Evolutionary conservation across 345 rosid species (phyloP), one percentile per base, ranked within the genome.

Genomic region (Ceriops decandra): DNA sequence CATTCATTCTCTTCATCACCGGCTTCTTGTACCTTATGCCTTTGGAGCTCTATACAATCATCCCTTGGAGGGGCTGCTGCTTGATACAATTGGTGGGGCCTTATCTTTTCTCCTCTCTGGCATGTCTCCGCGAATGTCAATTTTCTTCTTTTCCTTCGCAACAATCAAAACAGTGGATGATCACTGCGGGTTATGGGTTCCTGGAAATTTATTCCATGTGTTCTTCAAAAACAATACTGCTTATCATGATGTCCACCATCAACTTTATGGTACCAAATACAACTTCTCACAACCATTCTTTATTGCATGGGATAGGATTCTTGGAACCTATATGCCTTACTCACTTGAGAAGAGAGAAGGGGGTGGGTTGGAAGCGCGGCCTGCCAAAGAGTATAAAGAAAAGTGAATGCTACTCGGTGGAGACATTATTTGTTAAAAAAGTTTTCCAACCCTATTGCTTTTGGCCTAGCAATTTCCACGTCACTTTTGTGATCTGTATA

Each of bases 251-350:
- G 78, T 91, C 69, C 97, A 88, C 82, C 95, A 91, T 71, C 97
- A 91, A 76, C 87, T 87, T 2, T 85, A 88, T 62, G 97, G 97
- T 24, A 87, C 62, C 86, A 90, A 88, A 72, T 84, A 75, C 78
- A 88, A 90, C 81, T 90, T 88, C 78, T 87, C 97, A 7, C 97
- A 85, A 73, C 92, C 95, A 11, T 91, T 88, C 83, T 91, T 91
- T 24, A 81, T 85, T 51, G 71, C 81, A 81, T 88, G 97, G 97
- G 97, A 91, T 73, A 76, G 82, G 81, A 84, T 90, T 73, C 86
- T 90, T 0, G 92, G 97, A 49, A 90, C 97, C n/a, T 84, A 90
- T 33, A 90, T 90, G 97, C 89, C 97, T 7, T 90, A 88, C 71
- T 72, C 89, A 0, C 87, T 90, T 36, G 92, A 87, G 88, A 85